Percentiles rank a stretch among this genome's conserved stretches.
Evolutionary conservation across 306 rosid genomes (phyloP).

Genomic region (Lotus japonicus): DNA sequence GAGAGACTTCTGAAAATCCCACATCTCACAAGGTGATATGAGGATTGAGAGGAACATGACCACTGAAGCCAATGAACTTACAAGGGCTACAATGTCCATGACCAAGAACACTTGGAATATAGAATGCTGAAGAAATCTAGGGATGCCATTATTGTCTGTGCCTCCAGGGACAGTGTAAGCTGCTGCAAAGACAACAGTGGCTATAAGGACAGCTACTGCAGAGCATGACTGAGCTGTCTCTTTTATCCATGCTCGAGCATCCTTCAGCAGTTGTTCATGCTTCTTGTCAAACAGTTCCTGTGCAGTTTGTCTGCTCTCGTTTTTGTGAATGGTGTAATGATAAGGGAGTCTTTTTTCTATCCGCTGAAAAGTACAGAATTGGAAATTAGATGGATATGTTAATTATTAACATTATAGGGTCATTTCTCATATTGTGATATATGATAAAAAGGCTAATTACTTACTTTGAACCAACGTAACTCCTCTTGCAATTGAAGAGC

Average conservation of each 20-base stretch:
- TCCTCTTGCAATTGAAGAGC: slow-evolving; percentile 37
- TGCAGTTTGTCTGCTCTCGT: slow-evolving; percentile 16
- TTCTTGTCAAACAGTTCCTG: slow-evolving; percentile 20
- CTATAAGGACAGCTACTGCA: slow-evolving; percentile 32
- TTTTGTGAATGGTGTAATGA: slow-evolving; percentile 24
- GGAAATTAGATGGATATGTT: no score
- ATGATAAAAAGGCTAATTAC: not conserved
- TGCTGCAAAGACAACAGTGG: slow-evolving; percentile 33
- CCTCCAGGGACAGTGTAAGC: slow-evolving; percentile 39
- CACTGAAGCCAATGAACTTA: slow-evolving; percentile 31
- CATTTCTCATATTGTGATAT: not conserved
- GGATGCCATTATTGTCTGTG: slow-evolving; percentile 17
- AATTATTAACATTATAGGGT: no score
- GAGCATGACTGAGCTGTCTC: slow-evolving; percentile 43
- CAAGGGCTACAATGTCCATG: slow-evolving; percentile 30
- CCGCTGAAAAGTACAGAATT: slow-evolving; percentile 16
- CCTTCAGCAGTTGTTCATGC: slow-evolving; percentile 3
- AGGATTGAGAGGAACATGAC: slow-evolving; percentile 35
- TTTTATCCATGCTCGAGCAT: slow-evolving; percentile 31
- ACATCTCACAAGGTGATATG: slow-evolving; percentile 33
- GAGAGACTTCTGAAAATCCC: slow-evolving; percentile 32
- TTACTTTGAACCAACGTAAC: slow-evolving; percentile 35
- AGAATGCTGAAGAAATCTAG: slow-evolving; percentile 25
- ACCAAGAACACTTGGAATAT: slow-evolving; percentile 24
- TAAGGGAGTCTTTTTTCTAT: slow-evolving; percentile 25